Evolutionary conservation across 768 basidiomycete genomes (phyloP), one percentile per base, ranked within the genome.

Genomic region (Pulveroboletus sp.): DNA sequence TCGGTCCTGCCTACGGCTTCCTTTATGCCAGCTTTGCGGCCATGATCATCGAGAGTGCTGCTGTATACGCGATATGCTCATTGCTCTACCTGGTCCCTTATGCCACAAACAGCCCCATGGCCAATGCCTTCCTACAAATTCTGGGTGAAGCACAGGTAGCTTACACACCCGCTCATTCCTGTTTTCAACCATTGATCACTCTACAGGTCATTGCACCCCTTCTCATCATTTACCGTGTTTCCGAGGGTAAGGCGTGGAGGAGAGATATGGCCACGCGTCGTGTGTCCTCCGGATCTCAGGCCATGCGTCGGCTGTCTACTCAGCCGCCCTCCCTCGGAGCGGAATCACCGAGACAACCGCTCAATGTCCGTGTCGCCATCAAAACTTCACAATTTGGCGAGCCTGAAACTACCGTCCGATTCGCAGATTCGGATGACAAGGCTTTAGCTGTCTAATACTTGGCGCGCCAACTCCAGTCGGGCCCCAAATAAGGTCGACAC

Each of bases 151-250:
- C 61, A 0, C 66, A 67, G 59, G 66, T 67, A 27, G 43, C 40
- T 31, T 35, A 11, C 17, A 39, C 10, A 27, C 27, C 32, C 1
- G 13, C 24, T 24, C 4, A 1, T 0, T 35, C 25, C 9, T 27
- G 10, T 16, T 9, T 23, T 20, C 31, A 6, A n/a, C 1, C 14
- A 21, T 42, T 51, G 24, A 50, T 32, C 6, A 14, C 5, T 33
- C 11, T 6, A 13, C 51, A 77, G 76, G 68, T 74, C 62, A 69
- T 76, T 25, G 75, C 76, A 11, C 70, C 72, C 0, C 73, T 75
- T 51, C 65, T 77, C 20, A 77, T 78, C 46, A 75, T 75, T 32
- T 73, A 72, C 36, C 72, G 76, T n/a, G 63, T 78, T 11, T 71
- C 75, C 2, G 64, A 73, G 50, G 77, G 77, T 13, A 67, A 70